Base-by-base conservation (phyloP, 768 basidiomycete species). In the Rhodotorula babjevae region DNA sequence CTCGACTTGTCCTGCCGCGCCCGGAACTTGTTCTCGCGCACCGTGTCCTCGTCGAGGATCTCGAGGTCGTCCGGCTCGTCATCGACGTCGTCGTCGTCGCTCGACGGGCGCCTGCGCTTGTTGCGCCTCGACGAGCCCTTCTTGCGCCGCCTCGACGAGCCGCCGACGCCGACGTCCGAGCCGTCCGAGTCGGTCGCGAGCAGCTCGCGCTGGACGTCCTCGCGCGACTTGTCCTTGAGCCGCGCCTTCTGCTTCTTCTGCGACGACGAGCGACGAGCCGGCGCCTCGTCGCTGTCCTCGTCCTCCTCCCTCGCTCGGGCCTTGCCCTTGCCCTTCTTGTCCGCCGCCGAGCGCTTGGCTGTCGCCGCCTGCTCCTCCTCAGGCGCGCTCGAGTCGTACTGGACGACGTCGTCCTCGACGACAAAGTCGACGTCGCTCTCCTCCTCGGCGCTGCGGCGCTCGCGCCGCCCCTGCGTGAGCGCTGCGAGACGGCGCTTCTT, bases 31-130 rank as follows among this genome's bases (percentile, higher is more conserved):
- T 72, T 29, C 18, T 68, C 67, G 23, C 68, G 21, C 21, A 72
- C 67, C 18, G 71, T 72, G 44, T 61, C 42, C 59, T 72, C 67
- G 31, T 63, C 71, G 8, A 61, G 27, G n/a, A 72, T 72, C 53
- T 65, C 66, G 46, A 72, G 63, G 52, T 72, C 71, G 44, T 72
- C 67, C 58, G 57, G 46, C 53, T 65, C 64, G 29, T 72, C 71
- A 14, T 72, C 71, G 42, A 2, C 59, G 44, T 47, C 44, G 60
- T 29, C 44, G 29, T 63, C 61, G 27, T 9, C 9, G 44, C 50
- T 52, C 27, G 31, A 27, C n/a, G 6, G 7, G 16, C 25, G 59
- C n/a, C 53, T 29, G 2, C 52, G 42, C 67, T 62, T 61, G 42
- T 53, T 61, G 19, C 23, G 40, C 64, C 11, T 6, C 5, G 55